phyloP scores from a whole-genome alignment of 148 eudicot species.

The Oxyria digyna region DNA sequence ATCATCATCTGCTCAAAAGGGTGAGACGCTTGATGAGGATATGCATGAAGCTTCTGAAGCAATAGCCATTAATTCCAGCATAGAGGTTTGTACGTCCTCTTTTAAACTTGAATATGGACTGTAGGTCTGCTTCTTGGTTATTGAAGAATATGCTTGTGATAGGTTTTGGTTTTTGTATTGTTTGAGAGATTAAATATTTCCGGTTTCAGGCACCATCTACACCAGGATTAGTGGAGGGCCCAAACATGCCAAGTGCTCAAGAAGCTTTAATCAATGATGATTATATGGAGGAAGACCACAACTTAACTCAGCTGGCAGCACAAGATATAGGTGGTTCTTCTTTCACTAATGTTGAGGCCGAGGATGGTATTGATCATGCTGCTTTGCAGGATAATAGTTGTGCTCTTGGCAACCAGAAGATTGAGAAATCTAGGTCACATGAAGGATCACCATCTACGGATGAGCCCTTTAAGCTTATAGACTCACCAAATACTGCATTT shows the following conservation, averaged over 20 bases:
- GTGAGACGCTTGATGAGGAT: conserved; percentile 28
- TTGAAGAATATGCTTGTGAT: no score
- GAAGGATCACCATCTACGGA: background rate
- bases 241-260: conserved; percentile 48
- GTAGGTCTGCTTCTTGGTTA: background rate
- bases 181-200: conserved; percentile 10
- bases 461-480: background rate
- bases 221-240: conserved; percentile 75
- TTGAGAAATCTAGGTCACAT: background rate
- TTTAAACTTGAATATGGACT: background rate
- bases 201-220: conserved; percentile 76
- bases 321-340: conserved; percentile 27
- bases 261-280: conserved; percentile 64
- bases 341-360: conserved; percentile 18
- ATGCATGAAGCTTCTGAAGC: conserved; percentile 20
- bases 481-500: background rate
- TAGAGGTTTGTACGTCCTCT: background rate
- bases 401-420: conserved; percentile 8
- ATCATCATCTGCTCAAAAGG: conserved; percentile 25
- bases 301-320: conserved; percentile 22
- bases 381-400: conserved; percentile 18
- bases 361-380: conserved; percentile 10
- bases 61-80: conserved; percentile 7
- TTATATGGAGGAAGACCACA: conserved; percentile 55
- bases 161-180: conserved; percentile 6